Percentiles rank a stretch among this genome's conserved stretches.
Conservation (phyloP, 106 monocot species). For the Iris macrosiphon region DNA sequence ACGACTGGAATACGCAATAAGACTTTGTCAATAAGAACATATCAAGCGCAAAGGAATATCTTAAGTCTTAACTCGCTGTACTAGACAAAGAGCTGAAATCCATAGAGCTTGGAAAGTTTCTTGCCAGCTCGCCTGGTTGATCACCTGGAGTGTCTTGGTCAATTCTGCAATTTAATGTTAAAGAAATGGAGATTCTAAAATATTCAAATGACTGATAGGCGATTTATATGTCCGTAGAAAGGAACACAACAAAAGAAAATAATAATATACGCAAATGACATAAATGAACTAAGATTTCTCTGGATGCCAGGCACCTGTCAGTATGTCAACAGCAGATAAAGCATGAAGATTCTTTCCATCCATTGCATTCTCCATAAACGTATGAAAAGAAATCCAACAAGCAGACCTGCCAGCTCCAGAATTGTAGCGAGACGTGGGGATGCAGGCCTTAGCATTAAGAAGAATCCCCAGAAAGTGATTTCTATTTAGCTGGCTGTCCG, state of each 20-base stretch:
- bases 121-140: slow-evolving; percentile 90
- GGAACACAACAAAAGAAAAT: neutral
- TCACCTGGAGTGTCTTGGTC: slow-evolving; percentile 63
- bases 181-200: neutral
- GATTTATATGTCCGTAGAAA: too few relatives aligned
- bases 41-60: neutral
- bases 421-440: slow-evolving; percentile 19
- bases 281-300: neutral
- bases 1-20: neutral
- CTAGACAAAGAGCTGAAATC: slow-evolving; percentile 77
- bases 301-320: slow-evolving; percentile 45
- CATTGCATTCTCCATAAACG: slow-evolving; percentile 83
- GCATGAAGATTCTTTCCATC: slow-evolving; percentile 74
- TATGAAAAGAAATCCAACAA: slow-evolving; percentile 82
- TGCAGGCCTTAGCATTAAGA: slow-evolving; percentile 26
- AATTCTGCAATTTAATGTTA: slow-evolving; percentile 35
- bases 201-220: too few relatives aligned
- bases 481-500: slow-evolving; percentile 22
- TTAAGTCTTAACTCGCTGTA: slow-evolving; percentile 88
- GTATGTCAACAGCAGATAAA: slow-evolving; percentile 63
- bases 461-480: slow-evolving; percentile 45
- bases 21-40: neutral
- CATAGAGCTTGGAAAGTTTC: slow-evolving; percentile 93
- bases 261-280: neutral
- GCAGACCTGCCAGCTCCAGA: slow-evolving; percentile 34